phyloP scores from a whole-genome alignment of 225 moss, liverwort and hornwort genomes.

The Marchantia paleacea region DNA sequence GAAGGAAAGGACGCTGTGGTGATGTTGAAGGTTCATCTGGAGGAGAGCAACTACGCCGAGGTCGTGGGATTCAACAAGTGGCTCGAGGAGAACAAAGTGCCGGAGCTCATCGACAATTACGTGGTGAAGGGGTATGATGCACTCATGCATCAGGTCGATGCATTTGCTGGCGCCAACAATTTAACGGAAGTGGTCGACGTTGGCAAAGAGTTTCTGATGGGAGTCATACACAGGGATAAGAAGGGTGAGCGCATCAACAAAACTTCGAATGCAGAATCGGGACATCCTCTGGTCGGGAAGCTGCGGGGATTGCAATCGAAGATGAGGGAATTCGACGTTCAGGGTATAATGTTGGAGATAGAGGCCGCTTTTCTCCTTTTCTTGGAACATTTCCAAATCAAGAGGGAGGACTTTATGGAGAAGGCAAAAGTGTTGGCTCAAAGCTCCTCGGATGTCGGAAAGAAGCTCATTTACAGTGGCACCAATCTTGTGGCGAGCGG shows the following conservation, averaged over 20 bases:
- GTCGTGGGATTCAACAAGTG: conserved; percentile 52
- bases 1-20: conserved; percentile 69
- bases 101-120: conserved; percentile 64
- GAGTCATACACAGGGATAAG: conserved; percentile 34
- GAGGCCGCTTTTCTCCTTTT: conserved; percentile 59
- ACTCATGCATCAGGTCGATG: conserved; percentile 62
- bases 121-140: conserved; percentile 57
- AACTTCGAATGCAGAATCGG: conserved; percentile 30
- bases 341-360: conserved; percentile 56
- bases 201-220: conserved; percentile 68
- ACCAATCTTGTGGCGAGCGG: conserved; percentile 68
- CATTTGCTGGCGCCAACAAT: conserved; percentile 72
- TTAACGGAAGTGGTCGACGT: conserved; percentile 74
- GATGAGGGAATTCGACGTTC: conserved; percentile 56
- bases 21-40: conserved; percentile 58
- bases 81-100: conserved; percentile 60
- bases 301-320: conserved; percentile 57
- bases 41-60: conserved; percentile 45
- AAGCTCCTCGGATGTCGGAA: conserved; percentile 73
- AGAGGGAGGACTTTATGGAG: conserved; percentile 70
- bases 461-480: conserved; percentile 65
- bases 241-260: conserved; percentile 43
- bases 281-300: conserved; percentile 59
- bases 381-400: conserved; percentile 74
- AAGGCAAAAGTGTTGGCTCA: conserved; percentile 61